Evolutionary conservation across 495 filamentous ascomycete genomes (phyloP).

Genomic region (Lasiosphaeriaceae sp.): DNA sequence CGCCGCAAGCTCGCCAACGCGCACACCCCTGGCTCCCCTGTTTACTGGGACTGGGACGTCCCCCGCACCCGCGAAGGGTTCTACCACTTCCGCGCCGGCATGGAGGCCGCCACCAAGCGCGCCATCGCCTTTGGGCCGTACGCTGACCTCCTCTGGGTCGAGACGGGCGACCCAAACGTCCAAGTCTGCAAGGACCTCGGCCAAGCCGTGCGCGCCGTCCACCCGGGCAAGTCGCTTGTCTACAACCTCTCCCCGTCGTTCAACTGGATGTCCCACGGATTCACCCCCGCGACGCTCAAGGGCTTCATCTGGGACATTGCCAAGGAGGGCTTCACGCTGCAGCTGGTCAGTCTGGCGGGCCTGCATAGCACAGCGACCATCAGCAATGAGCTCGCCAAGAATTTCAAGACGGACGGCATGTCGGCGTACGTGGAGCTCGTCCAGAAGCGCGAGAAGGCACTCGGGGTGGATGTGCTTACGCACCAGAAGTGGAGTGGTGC

Average conservation of each 20-base stretch:
- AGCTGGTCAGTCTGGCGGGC: slow-evolving; percentile 88
- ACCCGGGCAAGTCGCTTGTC: slow-evolving; percentile 81
- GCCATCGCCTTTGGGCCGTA: slow-evolving; percentile 87
- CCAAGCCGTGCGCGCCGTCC: slow-evolving; percentile 58
- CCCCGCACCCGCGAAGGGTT: slow-evolving; percentile 92
- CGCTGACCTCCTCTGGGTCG: slow-evolving; percentile 95
- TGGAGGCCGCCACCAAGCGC: slow-evolving; percentile 86
- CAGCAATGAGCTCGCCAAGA: slow-evolving; percentile 74
- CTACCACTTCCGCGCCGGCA: slow-evolving; percentile 91
- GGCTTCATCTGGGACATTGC: slow-evolving; percentile 96
- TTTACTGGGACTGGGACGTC: slow-evolving; percentile 85
- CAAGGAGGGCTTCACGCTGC: slow-evolving; percentile 87
- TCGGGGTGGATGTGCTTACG: slow-evolving; percentile 90
- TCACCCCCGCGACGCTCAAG: slow-evolving; percentile 70
- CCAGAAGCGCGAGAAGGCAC: slow-evolving; percentile 83
- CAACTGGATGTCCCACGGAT: slow-evolving; percentile 97
- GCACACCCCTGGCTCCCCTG: slow-evolving; percentile 47
- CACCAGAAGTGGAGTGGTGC: slow-evolving; percentile 99
- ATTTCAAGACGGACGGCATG: slow-evolving; percentile 91
- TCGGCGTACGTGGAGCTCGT: slow-evolving; percentile 89
- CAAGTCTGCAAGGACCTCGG: slow-evolving; percentile 71
- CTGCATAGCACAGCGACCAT: slow-evolving; percentile 86
- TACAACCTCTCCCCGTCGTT: slow-evolving; percentile 96
- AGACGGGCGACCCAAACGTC: slow-evolving; percentile 86
- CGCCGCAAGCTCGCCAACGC: slow-evolving; percentile 67